Evolutionary conservation across 768 basidiomycete genomes (phyloP).

Genomic region (Trametes coccinea): DNA sequence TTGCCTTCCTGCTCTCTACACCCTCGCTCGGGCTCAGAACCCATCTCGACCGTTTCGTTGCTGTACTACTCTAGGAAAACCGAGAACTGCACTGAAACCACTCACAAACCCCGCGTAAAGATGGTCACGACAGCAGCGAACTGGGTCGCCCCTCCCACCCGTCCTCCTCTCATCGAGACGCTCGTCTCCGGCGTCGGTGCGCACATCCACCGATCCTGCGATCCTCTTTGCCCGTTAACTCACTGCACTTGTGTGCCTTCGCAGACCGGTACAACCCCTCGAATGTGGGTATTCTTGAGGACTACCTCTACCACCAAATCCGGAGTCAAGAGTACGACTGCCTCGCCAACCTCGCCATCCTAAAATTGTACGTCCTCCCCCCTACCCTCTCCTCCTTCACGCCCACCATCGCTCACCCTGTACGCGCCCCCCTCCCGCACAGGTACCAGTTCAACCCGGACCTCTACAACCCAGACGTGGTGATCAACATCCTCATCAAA

Average conservation of each 20-base stretch:
- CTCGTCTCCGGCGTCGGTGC: conserved; percentile 88
- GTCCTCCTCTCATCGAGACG: conserved; percentile 86
- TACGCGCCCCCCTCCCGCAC: conserved; percentile 9
- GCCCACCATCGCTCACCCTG: background rate
- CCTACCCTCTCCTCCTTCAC: background rate
- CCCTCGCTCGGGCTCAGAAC: background rate
- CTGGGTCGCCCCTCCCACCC: conserved; percentile 75
- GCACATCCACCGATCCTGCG: conserved; percentile 29
- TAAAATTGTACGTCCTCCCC: conserved; percentile 70
- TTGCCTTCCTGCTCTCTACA: background rate
- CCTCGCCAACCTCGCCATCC: conserved; percentile 90
- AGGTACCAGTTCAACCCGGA: conserved; percentile 97
- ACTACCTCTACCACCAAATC: conserved; percentile 95
- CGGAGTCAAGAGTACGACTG: conserved; percentile 91
- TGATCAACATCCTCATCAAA: conserved; percentile 93
- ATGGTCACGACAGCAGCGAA: conserved; percentile 54
- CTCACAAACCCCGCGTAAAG: conserved; percentile 1
- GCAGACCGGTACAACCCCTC: conserved; percentile 96
- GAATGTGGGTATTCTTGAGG: conserved; percentile 91
- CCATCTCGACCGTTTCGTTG: background rate
- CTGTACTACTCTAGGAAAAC: background rate
- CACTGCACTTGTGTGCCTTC: background rate
- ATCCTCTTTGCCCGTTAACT: background rate
- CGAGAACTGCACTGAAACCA: background rate
- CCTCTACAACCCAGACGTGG: conserved; percentile 89